Base-by-base conservation (phyloP, 148 eudicot genomes). In the Vaccinium macrocarpon region DNA sequence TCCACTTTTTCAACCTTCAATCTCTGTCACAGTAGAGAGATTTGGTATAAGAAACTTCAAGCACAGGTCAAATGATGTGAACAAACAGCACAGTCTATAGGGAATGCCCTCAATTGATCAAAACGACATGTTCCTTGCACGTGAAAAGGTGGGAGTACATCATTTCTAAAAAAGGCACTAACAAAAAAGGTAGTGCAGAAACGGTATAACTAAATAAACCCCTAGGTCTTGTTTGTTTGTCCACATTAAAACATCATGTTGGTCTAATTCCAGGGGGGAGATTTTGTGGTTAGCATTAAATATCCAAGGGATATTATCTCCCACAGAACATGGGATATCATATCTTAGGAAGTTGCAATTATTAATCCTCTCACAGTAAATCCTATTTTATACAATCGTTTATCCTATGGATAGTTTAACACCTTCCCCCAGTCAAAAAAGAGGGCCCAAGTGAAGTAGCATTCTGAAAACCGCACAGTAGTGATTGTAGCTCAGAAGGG, bases 1-100 rank as follows among this genome's bases (percentile, higher is more conserved):
- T 84, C 91, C 27, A 70, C 82, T 46, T 62, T 78, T 42, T 87
- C 88, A 76, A 86, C 81, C 86, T 90, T 91, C 83, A 76, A 68
- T 86, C 90, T 91, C 95, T 92, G 90, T 80, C 19, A 82, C 79
- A 55, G 25, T 11, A 56, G 66, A 83, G 70, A 74, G 2, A 82
- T 38, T 66, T 71, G 78, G 50, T 29, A 4, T 52, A 71, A 13
- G 2, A 21, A 66, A 66, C 66, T 32, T 59, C 32, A 80, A 61
- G 23, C n/a, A 80, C 62, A 23, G 11, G 18, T 13, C 35, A 42
- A 59, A 42, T 23, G 50, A 32, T 16, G 27, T 16, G 27, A 46
- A 82, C 51, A 16, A 16, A 11, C 8, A 81, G 23, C 21, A 32
- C 4, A 70, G 5, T 38, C 68, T 56, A 7, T 77, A n/a, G 51